Evolutionary conservation across 2,329 filamentous ascomycete genomes (phyloP), one percentile per base, ranked within the genome.

Genomic region (Aureobasidium leucospermi): DNA sequence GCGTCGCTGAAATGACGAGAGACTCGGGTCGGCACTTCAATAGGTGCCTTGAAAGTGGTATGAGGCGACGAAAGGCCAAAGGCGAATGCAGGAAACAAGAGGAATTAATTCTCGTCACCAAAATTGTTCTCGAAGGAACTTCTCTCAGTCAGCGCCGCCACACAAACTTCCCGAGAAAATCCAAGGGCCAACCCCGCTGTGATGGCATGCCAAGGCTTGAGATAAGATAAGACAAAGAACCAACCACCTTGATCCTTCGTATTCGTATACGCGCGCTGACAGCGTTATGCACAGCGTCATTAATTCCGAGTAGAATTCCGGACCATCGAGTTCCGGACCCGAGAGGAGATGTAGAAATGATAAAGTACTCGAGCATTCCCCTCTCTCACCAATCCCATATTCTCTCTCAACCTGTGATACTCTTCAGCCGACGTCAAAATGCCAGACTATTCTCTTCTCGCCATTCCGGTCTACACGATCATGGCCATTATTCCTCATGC

Each of bases 381-480:
- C 47, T 5, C 34, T 28, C 4, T 46, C 43, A 46, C 3, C 42
- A 28, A 28, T 11, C n/a, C 7, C 15, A 32, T 31, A n/a, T 15
- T 15, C 28, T 31, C 13, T 47, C 45, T 6, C 28, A 45, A 29
- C 10, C 5, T 45, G 15, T 23, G 23, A 9, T 11, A 29, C 23
- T 15, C 48, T 32, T 36, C 31, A 19, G 13, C 8, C 55, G 51
- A 28, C 60, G 32, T 51, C 38, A 68, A 63, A 57, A 45, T 63
- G n/a, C 66, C 68, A 57, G 75, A 75, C 61, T 65, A 70, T 41
- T 73, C 76, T n/a, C 66, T 79, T 61, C 65, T 78, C 61, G 73
- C 73, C 45, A 75, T 80, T 45, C 75, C 76, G 1, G 68, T 70
- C 61, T 78, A 76, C 69, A 76, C 74, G 65, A 58, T 73, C 61